Base-by-base conservation (phyloP, 2,329 filamentous ascomycete genomes). In the Apiospora marii region DNA sequence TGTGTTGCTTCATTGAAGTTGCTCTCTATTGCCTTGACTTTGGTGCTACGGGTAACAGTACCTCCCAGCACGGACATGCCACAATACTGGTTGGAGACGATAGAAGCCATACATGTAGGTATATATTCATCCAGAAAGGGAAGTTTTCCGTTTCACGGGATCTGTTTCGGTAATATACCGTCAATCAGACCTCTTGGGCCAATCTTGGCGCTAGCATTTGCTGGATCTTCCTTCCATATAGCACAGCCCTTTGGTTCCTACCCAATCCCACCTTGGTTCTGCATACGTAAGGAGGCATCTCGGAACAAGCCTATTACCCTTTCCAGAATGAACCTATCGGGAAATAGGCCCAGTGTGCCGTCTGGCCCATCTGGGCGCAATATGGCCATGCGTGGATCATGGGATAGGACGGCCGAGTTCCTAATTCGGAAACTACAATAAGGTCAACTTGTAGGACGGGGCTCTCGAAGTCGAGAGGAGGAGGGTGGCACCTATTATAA, bases 311-410 rank as follows among this genome's bases (percentile, higher is more conserved):
- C 34, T 64, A n/a, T 41, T n/a, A 30, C 34, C 58, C 30, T 34
- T 64, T 64, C 58, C 8, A 24, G 58, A 34, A n/a, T 34, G 58
- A 37, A 41, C 22, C 58, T 41, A 48, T 44, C 67, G 67, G 67
- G 16, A 68, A 68, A 27, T 16, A 68, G 67, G 67, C 67, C 67
- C 67, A 68, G n/a, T n/a, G 46, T 68, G 3, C 67, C 67, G 67
- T 46, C 41, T 44, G 67, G 67, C 19, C 67, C 41, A 48, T 44
- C 43, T 68, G 41, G 67, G 27, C 24, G 24, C n/a, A 68, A 48
- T 48, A 68, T 44, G 19, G 67, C 43, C 43, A 48, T 68, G 13
- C 14, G 44, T 46, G 67, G 67, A 34, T 19, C 41, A 68, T 48
- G 67, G 67, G 67, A 68, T 48, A 46, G 14, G 14, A 41, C 27